These are phyloP conservation scores for Calocybe gambosa DNA, from an alignment of 1,284 basidiomycete genomes.

Conservation along the genomic window DNA sequence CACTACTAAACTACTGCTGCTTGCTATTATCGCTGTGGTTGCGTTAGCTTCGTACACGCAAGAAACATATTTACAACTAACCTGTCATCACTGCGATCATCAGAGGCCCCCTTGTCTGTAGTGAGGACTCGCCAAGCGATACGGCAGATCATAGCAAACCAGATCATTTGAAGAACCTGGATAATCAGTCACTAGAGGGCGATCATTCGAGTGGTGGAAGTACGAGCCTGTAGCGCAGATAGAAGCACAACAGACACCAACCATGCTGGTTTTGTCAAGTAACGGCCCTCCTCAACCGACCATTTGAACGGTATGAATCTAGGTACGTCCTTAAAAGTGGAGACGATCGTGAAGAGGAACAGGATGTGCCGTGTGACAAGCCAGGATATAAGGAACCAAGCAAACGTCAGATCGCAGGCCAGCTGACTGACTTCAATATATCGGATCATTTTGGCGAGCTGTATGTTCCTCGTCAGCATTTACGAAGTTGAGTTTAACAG, in stretches of 20 bases:
- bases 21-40: constrained; percentile 16
- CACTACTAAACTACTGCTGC: constrained; percentile 6
- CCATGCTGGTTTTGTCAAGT: constrained; percentile 43
- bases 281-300: constrained; percentile 55
- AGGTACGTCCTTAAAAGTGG: constrained; percentile 46
- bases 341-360: constrained; percentile 67
- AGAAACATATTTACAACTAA: not conserved
- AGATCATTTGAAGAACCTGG: constrained; percentile 70
- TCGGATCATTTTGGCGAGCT: constrained; percentile 92
- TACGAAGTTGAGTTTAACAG: not conserved
- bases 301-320: constrained; percentile 48
- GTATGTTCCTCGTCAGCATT: not conserved
- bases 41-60: too few relatives aligned
- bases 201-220: constrained; percentile 11
- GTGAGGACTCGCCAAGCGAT: constrained; percentile 78
- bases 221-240: constrained; percentile 53
- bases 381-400: constrained; percentile 84
- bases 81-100: constrained; percentile 74
- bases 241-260: constrained; percentile 54
- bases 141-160: constrained; percentile 83
- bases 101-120: constrained; percentile 74
- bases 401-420: constrained; percentile 76
- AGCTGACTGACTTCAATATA: constrained; percentile 67
- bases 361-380: constrained; percentile 79
- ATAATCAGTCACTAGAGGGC: not conserved